These are phyloP conservation scores for Pyrenophora seminiperda DNA, from an alignment of 2,329 filamentous ascomycete species.

Conservation along the genomic window DNA sequence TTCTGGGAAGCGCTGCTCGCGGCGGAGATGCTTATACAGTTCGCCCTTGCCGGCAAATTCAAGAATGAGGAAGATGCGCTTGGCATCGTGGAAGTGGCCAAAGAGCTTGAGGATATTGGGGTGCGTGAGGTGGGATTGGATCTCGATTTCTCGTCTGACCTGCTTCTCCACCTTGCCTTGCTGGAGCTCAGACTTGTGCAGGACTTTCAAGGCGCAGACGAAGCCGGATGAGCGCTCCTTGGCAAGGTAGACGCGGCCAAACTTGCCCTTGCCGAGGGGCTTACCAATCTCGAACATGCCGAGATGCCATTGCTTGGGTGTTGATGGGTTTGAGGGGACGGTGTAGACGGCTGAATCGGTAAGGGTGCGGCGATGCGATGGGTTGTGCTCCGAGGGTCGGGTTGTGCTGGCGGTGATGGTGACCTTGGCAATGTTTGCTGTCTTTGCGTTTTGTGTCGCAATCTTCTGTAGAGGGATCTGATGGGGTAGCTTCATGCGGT, in stretches of 20 bases:
- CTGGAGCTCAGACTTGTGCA: constrained; percentile 82
- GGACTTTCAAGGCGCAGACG: constrained; percentile 83
- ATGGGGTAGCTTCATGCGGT: constrained; percentile 72
- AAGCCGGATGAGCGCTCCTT: constrained; percentile 79
- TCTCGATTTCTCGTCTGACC: constrained; percentile 85
- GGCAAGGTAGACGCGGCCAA: constrained; percentile 83
- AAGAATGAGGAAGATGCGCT: constrained; percentile 84
- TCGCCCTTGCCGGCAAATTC: constrained; percentile 87
- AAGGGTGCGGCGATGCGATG: constrained; percentile 48
- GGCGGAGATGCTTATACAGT: constrained; percentile 83
- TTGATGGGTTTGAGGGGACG: constrained; percentile 34
- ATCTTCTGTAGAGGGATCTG: constrained; percentile 83
- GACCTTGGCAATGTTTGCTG: constrained; percentile 61
- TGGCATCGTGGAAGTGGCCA: constrained; percentile 87
- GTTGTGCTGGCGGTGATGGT: constrained; percentile 65
- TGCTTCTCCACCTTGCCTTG: constrained; percentile 85
- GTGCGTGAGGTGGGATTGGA: constrained; percentile 84
- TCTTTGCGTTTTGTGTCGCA: constrained; percentile 72
- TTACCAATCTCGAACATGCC: constrained; percentile 95
- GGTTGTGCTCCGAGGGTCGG: constrained; percentile 45
- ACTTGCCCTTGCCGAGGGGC: constrained; percentile 85
- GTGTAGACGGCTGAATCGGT: constrained; percentile 56
- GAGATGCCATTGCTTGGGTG: constrained; percentile 71
- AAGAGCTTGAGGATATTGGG: constrained; percentile 84
- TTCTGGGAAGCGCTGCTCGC: constrained; percentile 79